A percentile compares a stretch with the other conserved stretches of the same genome.
These are phyloP conservation scores for Aristolochia contorta DNA, from an alignment of 164 flowering plant genomes.

Conservation along the genomic window DNA sequence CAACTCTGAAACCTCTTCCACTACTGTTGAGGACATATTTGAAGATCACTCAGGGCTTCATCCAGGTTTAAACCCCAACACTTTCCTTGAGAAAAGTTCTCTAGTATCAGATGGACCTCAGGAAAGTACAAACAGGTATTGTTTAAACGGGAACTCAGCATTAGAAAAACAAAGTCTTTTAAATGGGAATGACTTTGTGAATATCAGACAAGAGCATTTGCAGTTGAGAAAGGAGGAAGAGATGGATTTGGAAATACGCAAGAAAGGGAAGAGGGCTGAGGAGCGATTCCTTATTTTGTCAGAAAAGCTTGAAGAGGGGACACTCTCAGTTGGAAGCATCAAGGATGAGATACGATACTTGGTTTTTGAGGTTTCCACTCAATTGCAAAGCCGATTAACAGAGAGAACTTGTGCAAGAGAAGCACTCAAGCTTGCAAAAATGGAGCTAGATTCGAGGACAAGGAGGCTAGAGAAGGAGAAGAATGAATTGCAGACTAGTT, in stretches of 20 bases:
- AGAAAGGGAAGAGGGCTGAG: conserved; percentile 52
- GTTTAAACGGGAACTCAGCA: conserved; percentile 16
- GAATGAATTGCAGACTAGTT: conserved; percentile 47
- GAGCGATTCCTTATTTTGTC: conserved; percentile 46
- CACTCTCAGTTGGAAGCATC: conserved; percentile 37
- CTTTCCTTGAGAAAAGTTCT: conserved; percentile 8
- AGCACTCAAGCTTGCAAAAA: conserved; percentile 35
- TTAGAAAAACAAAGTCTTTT: conserved; percentile 12
- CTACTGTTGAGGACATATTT: conserved; percentile 66
- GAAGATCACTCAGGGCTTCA: conserved; percentile 28
- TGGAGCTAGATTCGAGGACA: conserved; percentile 36
- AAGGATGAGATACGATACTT: conserved; percentile 44
- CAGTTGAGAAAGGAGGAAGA: conserved; percentile 23
- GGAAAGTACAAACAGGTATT: conserved; percentile 15
- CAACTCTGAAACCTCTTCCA: conserved; percentile 33
- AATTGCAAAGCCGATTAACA: conserved; percentile 40
- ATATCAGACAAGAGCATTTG: not conserved
- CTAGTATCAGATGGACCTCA: conserved; percentile 15
- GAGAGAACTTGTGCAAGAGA: conserved; percentile 50
- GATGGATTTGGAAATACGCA: conserved; percentile 34
- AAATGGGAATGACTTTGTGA: conserved; percentile 14
- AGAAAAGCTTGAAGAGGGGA: conserved; percentile 49
- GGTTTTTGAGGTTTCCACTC: conserved; percentile 60
- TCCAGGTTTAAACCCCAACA: conserved; percentile 23
- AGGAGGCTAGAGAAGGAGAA: conserved; percentile 70